These are phyloP conservation scores for Larix sibirica DNA, from an alignment of 83 land plant species.

Conservation along the genomic window DNA sequence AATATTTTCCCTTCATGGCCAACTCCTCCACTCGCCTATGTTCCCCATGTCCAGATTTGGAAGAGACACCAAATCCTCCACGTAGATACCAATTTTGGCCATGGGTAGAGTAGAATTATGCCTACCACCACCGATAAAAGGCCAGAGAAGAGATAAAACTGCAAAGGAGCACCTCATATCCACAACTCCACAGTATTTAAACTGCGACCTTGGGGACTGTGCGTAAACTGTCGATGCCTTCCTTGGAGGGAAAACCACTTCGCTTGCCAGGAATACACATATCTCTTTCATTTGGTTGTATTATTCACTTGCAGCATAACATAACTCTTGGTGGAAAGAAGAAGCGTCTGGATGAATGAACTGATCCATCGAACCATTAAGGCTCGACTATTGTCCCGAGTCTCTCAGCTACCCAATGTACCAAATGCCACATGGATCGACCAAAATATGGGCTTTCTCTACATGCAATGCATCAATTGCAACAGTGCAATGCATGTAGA, in stretches of 20 bases:
- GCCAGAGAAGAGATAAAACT: constrained; percentile 45
- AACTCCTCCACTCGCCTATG: constrained; percentile 26
- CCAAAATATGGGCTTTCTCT: no score
- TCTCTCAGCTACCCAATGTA: no score
- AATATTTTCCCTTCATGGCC: constrained; percentile 46
- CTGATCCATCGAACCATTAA: no score
- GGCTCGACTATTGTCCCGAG: no score
- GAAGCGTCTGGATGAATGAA: no score
- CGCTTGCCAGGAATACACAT: constrained; percentile 29
- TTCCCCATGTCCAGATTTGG: constrained; percentile 43
- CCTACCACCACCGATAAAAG: constrained; percentile 32
- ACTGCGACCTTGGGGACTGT: constrained; percentile 46
- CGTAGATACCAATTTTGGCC: constrained; percentile 46
- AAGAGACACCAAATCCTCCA: constrained; percentile 35
- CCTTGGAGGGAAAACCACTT: constrained; percentile 33
- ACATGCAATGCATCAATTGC: no score
- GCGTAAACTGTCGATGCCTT: constrained; percentile 47
- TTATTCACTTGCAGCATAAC: background rate
- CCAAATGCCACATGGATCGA: no score
- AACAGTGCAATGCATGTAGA: no score
- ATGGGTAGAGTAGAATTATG: constrained; percentile 30
- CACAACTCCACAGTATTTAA: constrained; percentile 51
- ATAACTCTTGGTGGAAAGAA: no score
- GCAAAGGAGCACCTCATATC: constrained; percentile 43
- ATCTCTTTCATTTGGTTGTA: background rate